These are phyloP conservation scores for Acorus gramineus DNA, from an alignment of 106 monocot species.

Conservation along the genomic window DNA sequence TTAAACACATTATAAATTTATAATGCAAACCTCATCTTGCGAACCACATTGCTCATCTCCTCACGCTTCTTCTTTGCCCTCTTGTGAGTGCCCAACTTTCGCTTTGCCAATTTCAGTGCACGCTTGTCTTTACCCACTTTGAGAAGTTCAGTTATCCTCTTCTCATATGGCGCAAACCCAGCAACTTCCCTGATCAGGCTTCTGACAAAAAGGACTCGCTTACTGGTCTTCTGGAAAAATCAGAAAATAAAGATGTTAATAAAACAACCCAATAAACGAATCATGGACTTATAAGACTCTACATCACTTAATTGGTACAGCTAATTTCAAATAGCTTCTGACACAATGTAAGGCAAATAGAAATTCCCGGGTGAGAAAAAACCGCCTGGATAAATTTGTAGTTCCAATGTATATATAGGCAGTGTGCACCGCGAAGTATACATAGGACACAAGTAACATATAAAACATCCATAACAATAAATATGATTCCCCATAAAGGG, in stretches of 20 bases:
- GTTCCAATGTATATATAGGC: too few relatives aligned
- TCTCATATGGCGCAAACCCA: conserved; percentile 60
- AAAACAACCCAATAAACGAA: not conserved
- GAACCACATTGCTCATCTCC: conserved; percentile 55
- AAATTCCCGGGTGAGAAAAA: too few relatives aligned
- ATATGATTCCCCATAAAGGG: too few relatives aligned
- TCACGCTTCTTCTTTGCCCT: conserved; percentile 60
- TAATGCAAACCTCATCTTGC: conserved; percentile 45
- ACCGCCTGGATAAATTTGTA: too few relatives aligned
- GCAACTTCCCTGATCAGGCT: conserved; percentile 57
- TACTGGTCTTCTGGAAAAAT: conserved; percentile 36
- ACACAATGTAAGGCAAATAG: too few relatives aligned
- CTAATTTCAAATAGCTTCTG: not conserved
- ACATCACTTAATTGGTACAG: not conserved
- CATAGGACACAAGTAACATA: too few relatives aligned
- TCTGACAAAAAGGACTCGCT: conserved; percentile 48
- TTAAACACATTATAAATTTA: too few relatives aligned
- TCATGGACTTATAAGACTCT: not conserved
- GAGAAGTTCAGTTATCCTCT: conserved; percentile 49
- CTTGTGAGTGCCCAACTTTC: conserved; percentile 54
- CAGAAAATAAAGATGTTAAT: too few relatives aligned
- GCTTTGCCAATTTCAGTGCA: conserved; percentile 45
- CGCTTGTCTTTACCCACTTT: conserved; percentile 64
- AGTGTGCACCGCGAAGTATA: too few relatives aligned
- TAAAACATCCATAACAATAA: too few relatives aligned